Evolutionary conservation across 371 early-diverging fungal genomes (phyloP).

Genomic region (Globomyces sp.): DNA sequence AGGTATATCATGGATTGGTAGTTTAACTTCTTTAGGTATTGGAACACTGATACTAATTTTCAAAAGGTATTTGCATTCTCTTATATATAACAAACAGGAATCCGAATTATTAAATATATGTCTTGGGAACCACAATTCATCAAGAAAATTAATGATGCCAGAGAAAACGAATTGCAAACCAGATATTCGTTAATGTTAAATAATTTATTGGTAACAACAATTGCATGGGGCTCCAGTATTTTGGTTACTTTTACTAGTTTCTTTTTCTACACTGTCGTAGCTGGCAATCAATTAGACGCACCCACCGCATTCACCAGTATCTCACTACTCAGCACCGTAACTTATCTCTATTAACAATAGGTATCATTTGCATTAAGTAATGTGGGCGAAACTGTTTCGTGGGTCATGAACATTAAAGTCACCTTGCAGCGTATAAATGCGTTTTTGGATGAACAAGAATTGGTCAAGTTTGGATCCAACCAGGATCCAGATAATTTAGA

Average conservation of each 20-base stretch:
- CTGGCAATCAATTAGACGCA: conserved; percentile 36
- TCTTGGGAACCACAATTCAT: conserved; percentile 46
- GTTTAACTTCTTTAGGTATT: no score
- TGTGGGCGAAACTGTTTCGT: conserved; percentile 3
- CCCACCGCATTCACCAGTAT: conserved; percentile 44
- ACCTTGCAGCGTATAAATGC: conserved; percentile 34
- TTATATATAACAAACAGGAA: conserved; percentile 19
- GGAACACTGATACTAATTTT: no score
- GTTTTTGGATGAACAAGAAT: conserved; percentile 44
- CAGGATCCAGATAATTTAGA: not conserved
- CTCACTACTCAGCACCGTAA: conserved; percentile 23
- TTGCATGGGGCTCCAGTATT: conserved; percentile 36
- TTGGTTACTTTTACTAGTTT: conserved; percentile 36
- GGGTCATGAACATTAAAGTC: conserved; percentile 3
- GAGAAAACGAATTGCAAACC: conserved; percentile 30
- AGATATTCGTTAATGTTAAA: not conserved
- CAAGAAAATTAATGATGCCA: conserved; percentile 37
- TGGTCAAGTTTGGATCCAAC: conserved; percentile 30
- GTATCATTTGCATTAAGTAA: conserved; percentile 1
- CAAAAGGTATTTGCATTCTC: not conserved
- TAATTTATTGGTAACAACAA: conserved; percentile 16
- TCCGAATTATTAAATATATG: conserved; percentile 44
- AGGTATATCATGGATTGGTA: no score
- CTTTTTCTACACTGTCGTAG: conserved; percentile 38
- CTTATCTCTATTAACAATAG: no score